Base-by-base conservation (phyloP, 148 eudicot species). In the Polygonum maritimum region DNA sequence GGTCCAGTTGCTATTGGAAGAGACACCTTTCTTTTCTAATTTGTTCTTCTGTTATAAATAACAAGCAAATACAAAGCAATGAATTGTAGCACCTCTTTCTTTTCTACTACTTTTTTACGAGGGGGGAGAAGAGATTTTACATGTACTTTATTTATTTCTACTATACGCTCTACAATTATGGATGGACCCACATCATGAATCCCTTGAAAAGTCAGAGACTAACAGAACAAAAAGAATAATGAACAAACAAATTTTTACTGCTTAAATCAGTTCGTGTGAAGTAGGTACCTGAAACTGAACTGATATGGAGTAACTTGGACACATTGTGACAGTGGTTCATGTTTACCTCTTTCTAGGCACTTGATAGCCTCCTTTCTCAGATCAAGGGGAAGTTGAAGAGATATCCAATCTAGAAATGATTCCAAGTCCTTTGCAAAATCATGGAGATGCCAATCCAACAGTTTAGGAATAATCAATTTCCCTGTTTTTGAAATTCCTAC, bases 261-360 rank as follows among this genome's bases (percentile, higher is more conserved):
- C 36, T 75, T 55, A 6, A 6, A 26, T 51, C 11, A 35, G 63
- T 36, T 76, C 76, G 72, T 79, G 49, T 84, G 86, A 73, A 92
- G 81, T 49, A 92, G 89, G 85, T 92, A 95, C 83, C 98, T 87
- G 86, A 95, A 95, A 78, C 86, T 88, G 88, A 90, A 95, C 76
- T 87, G 88, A 79, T 92, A 92, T 15, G 96, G 96, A 58, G 83
- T 80, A 54, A 90, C 83, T 47, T 88, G 87, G 39, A 90, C 80
- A 26, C 81, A 54, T 16, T 87, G 83, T 11, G 88, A 86, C 48
- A 90, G 78, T 67, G 88, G 78, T 40, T 84, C 79, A 65, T 76
- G 72, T 58, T 78, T 83, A 73, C 76, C 80, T 78, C 79, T 83
- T 69, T 78, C 88, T 16, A 95, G 82, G 81, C 86, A 84, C 65